Percentiles rank a stretch among this genome's conserved stretches.
These are phyloP conservation scores for Sarocladium strictum DNA, from an alignment of 2,329 filamentous ascomycete genomes.

Conservation along the genomic window DNA sequence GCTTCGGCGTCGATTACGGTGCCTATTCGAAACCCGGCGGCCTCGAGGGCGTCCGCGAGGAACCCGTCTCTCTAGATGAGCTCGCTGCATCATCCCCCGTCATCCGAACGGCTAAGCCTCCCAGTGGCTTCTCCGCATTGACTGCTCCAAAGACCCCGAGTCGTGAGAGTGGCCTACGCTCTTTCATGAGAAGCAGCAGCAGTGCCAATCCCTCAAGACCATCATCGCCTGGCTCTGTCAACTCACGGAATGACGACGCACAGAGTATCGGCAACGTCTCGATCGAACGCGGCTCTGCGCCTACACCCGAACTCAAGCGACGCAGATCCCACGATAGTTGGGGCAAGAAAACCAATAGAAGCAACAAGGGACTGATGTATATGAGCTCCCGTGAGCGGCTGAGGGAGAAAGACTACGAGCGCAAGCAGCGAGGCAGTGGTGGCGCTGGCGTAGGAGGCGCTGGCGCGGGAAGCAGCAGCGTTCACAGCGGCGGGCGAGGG, in stretches of 20 bases:
- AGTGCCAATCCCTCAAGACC: constrained; percentile 39
- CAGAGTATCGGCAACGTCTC: constrained; percentile 60
- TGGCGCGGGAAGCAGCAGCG: constrained; percentile 23
- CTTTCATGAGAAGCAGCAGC: constrained; percentile 48
- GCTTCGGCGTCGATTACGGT: constrained; percentile 70
- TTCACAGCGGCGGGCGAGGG: constrained; percentile 28
- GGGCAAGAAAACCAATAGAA: constrained; percentile 49
- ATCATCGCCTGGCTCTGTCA: constrained; percentile 51
- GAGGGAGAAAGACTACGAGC: constrained; percentile 55
- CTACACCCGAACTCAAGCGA: constrained; percentile 42
- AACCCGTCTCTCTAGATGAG: constrained; percentile 47
- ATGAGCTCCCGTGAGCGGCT: constrained; percentile 68
- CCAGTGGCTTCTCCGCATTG: constrained; percentile 66
- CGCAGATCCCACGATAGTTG: constrained; percentile 56
- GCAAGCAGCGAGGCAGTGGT: constrained; percentile 40
- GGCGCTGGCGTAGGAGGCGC: constrained; percentile 12
- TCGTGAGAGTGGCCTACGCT: constrained; percentile 50
- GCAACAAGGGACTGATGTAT: constrained; percentile 59
- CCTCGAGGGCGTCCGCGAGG: constrained; percentile 39
- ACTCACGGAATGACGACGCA: constrained; percentile 51
- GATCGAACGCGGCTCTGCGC: constrained; percentile 49
- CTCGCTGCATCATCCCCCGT: constrained; percentile 62
- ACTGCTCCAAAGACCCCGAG: constrained; percentile 56
- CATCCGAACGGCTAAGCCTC: constrained; percentile 74
- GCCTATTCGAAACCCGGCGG: constrained; percentile 47